These are phyloP conservation scores for Didymella pinodella DNA, from an alignment of 2,329 filamentous ascomycete species.

Conservation along the genomic window DNA sequence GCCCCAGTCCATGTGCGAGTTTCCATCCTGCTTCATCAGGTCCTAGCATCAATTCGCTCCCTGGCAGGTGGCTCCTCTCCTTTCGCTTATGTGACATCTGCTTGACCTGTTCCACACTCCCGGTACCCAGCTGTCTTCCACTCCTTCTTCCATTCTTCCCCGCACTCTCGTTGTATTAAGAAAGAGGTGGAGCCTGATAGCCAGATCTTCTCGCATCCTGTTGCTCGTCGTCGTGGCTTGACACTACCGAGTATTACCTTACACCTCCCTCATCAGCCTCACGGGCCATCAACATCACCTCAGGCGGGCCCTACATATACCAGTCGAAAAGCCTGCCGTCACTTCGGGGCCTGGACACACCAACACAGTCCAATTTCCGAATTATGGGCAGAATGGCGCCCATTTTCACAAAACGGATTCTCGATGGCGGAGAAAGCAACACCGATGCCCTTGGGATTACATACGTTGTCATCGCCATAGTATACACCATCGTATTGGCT, in stretches of 20 bases:
- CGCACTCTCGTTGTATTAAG: slow-evolving; percentile 38
- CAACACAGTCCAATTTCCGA: slow-evolving; percentile 15
- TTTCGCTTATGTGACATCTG: slow-evolving; percentile 42
- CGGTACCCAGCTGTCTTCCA: slow-evolving; percentile 31
- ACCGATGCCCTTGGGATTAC: slow-evolving; percentile 42
- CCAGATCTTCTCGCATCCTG: slow-evolving; percentile 20
- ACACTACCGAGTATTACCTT: slow-evolving; percentile 1
- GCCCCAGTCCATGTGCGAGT: slow-evolving; percentile 32
- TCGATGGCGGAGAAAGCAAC: slow-evolving; percentile 45
- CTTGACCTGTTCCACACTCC: slow-evolving; percentile 33
- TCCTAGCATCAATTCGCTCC: slow-evolving; percentile 32
- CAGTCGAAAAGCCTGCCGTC: background rate
- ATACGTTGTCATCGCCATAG: slow-evolving; percentile 43
- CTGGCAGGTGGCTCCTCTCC: slow-evolving; percentile 33
- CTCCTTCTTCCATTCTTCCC: slow-evolving; percentile 32
- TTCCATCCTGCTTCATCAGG: slow-evolving; percentile 31
- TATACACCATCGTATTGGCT: slow-evolving; percentile 45
- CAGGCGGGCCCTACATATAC: background rate
- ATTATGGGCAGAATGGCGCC: slow-evolving; percentile 46
- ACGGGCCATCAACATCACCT: slow-evolving; percentile 3
- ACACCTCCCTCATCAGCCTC: background rate
- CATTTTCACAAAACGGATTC: slow-evolving; percentile 33
- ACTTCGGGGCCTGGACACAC: slow-evolving; percentile 3
- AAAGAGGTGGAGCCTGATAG: slow-evolving; percentile 36
- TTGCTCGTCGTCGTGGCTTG: slow-evolving; percentile 19